Evolutionary conservation across 2,329 filamentous ascomycete species (phyloP), one percentile per base, ranked within the genome.

Genomic region (Passalora sequoiae): DNA sequence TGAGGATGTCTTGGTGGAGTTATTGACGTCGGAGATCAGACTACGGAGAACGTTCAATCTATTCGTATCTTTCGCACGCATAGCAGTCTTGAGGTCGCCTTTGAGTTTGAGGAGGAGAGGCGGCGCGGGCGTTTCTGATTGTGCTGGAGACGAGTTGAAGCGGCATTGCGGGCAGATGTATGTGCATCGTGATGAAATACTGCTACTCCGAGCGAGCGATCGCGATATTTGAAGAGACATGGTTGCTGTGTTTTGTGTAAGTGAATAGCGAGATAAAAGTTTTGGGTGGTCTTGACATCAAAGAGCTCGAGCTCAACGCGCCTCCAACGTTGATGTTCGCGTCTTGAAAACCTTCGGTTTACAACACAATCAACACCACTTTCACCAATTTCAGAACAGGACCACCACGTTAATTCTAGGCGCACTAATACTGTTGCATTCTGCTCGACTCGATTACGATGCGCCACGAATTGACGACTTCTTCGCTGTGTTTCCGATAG

Each of bases 1-100:
- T 28, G 69, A 71, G 28, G 74, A 60, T 10, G 84, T 87, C 67
- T 89, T 89, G 62, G 80, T 83, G 24, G 83, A 81, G 65, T 89
- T 89, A 55, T 82, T 80, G 49, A 84, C 80, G 50, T 83, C 77
- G 22, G 83, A 73, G 51, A 89, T 74, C 49, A 89, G 69, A 29
- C 74, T 65, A 54, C 86, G 83, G 37, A 91, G 74, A 27, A 86
- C 84, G 28, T 76, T 69, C 19, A 89, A 77, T 2, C 83, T 79
- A 19, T 77, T 69, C 19, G 66, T 70, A 57, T 74, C 69, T 57
- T 72, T 73, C n/a, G 65, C 56, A 46, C 67, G 66, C 64, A 74
- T 69, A 22, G 71, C 69, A 4, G 55, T 65, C 50, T 74, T 74
- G 30, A 74, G 65, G 47, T 73, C 71, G 10, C 58, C 51, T 22